Base-by-base conservation (phyloP, 306 rosid species). In the Malus asiatica region DNA sequence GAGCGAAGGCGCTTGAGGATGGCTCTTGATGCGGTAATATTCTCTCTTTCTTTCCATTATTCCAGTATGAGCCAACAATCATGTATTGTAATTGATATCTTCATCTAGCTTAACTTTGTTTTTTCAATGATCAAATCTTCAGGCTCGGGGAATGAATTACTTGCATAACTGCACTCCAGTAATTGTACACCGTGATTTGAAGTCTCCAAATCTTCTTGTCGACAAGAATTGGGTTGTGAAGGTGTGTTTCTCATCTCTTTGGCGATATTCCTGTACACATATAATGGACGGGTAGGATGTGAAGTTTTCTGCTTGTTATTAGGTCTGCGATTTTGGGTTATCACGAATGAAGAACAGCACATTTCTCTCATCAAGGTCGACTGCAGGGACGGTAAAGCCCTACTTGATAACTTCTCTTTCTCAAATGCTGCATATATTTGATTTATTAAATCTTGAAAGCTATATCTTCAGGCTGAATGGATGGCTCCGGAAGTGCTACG, bases 401-500 rank as follows among this genome's bases (percentile, higher is more conserved):
- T 23, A 66, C 68, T 57, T 27, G 46, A 40, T 14, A 42, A 76
- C 44, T 76, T 68, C 23, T 76, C 68, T 42, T 25, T 65, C 29
- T 25, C 44, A 42, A 55, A 42, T 68, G 23, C 55, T 13, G 15
- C 25, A 14, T 18, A 22, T 10, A 51, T 40, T 67, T 25, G 53
- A 27, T 51, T 51, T 30, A 44, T 61, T n/a, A 30, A 22, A n/a
- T 48, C 13, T 29, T 75, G 83, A 32, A 69, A 68, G 4, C 59
- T 80, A 6, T 74, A 70, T 79, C 55, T 83, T 87, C 89, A 96
- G 99, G 99, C 99, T 30, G 99, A 96, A 89, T 96, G 98, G 99
- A 96, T 96, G 99, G 99, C 99, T 77, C 99, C 99, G 8, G 99
- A 96, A 88, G 99, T 96, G 61, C 84, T 96, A 78, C 84, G 99